A percentile compares a stretch with the other conserved stretches of the same genome.
Conservation (phyloP, 164 flowering plant species). For the Pachysandra terminalis region DNA sequence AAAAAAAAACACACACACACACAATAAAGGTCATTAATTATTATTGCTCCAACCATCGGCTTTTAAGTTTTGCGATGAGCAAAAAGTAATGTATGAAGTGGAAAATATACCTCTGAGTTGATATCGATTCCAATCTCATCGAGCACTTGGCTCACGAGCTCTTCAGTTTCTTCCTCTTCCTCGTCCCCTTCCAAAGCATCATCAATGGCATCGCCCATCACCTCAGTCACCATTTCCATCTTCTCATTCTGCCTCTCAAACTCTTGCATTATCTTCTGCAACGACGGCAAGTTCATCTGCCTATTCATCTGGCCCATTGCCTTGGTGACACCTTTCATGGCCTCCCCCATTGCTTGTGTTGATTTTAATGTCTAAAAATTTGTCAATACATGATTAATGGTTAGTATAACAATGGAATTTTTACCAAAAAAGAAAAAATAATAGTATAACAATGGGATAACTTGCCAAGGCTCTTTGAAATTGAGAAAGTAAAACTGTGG, state of each 20-base stretch:
- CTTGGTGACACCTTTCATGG: constrained; percentile 88
- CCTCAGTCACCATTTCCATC: constrained; percentile 74
- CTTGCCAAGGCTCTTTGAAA: background rate
- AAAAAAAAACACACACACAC: no score
- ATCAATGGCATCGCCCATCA: constrained; percentile 80
- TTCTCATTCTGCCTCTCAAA: constrained; percentile 54
- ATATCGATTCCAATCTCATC: constrained; percentile 78
- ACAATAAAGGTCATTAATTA: no score
- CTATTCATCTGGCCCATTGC: constrained; percentile 70
- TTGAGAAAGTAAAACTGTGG: background rate
- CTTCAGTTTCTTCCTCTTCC: constrained; percentile 82
- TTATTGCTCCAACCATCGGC: no score
- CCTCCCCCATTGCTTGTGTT: constrained; percentile 75
- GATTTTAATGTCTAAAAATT: constrained; percentile 37
- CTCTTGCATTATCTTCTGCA: constrained; percentile 48
- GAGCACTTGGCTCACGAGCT: constrained; percentile 71
- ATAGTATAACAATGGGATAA: no score
- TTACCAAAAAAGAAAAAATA: no score
- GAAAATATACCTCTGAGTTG: constrained; percentile 52
- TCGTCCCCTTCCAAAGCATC: constrained; percentile 87
- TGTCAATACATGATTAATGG: background rate
- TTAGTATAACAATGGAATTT: background rate
- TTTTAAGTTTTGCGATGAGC: no score
- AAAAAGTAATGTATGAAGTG: background rate
- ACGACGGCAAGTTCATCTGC: constrained; percentile 57